These are phyloP conservation scores for Magnaporthales sp. DNA, from an alignment of 2,329 filamentous ascomycete genomes.

Conservation along the genomic window DNA sequence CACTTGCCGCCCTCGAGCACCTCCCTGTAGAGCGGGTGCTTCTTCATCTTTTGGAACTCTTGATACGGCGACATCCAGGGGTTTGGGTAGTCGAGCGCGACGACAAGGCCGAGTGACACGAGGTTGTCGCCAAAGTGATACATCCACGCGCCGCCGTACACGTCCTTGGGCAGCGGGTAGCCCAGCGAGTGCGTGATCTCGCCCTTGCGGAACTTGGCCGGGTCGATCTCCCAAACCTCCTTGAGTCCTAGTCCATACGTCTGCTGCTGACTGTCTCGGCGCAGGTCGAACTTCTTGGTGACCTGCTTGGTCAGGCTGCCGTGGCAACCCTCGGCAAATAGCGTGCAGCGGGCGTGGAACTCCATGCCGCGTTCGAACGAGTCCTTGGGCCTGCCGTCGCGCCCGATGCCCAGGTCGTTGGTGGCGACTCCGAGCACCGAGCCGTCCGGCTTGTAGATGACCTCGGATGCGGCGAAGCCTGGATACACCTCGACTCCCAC, in stretches of 20 bases:
- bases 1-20: constrained; percentile 95
- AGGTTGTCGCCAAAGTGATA: constrained; percentile 98
- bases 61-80: constrained; percentile 93
- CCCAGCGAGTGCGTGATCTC: constrained; percentile 85
- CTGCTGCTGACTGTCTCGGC: constrained; percentile 82
- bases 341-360: constrained; percentile 84
- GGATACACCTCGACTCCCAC: constrained; percentile 92
- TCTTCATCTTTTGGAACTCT: constrained; percentile 98
- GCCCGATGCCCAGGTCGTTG: constrained; percentile 80
- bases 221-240: constrained; percentile 94
- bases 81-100: constrained; percentile 91
- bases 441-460: constrained; percentile 79
- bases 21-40: constrained; percentile 80
- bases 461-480: constrained; percentile 88
- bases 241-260: constrained; percentile 94
- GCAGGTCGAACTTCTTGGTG: constrained; percentile 85
- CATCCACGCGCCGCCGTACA: constrained; percentile 98
- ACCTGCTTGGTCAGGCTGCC: constrained; percentile 93
- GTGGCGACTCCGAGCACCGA: constrained; percentile 91
- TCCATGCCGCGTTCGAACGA: constrained; percentile 96
- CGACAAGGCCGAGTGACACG: constrained; percentile 83
- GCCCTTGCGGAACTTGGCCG: constrained; percentile 84
- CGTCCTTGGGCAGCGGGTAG: constrained; percentile 78
- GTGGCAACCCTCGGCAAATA: constrained; percentile 87
- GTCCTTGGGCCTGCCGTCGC: constrained; percentile 78